Base-by-base conservation (phyloP, 352 stramenopile species). In the Phytophthora foliorum region DNA sequence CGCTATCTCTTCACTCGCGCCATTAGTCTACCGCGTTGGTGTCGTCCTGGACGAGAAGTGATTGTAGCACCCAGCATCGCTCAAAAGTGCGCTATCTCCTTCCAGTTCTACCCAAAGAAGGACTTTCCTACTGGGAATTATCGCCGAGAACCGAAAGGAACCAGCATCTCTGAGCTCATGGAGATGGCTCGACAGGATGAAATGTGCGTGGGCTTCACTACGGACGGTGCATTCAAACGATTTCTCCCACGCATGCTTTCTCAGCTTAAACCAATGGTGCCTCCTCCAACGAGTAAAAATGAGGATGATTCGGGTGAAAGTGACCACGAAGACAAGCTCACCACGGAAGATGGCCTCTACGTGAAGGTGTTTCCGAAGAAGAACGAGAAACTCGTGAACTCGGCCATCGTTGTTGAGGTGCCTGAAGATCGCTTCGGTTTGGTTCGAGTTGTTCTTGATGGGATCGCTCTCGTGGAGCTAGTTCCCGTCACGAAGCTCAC, bases 71-170 rank as follows among this genome's bases (percentile, higher is more conserved):
- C 76, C n/a, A 89, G 77, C 22, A 61, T 92, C 21, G 84, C 85
- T n/a, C 74, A 78, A 27, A 88, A 84, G 25, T 83, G 78, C 22
- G 85, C 84, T 1, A 84, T 91, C 34, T 78, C 72, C 16, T 95
- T 95, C 67, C 82, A 91, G 55, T 95, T 95, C 67, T 93, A 93
- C 57, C 58, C 71, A 2, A 78, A 75, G 24, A 93, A 86, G 54
- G 87, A 95, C 53, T 93, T 95, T 31, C 74, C 82, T 3, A 69
- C 78, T 11, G 88, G 86, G 2, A 95, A 93, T 41, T 91, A 86
- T 72, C 71, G 72, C 16, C 74, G 77, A 7, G 51, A 93, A 21
- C 45, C 74, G 8, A 65, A 77, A 19, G 70, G 54, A 24, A 48
- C 67, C 14, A 77, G 54, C 5, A n/a, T 90, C 3, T 11, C 36